phyloP scores from a whole-genome alignment of 1,284 basidiomycete genomes.

The Takashimella tepidaria region DNA sequence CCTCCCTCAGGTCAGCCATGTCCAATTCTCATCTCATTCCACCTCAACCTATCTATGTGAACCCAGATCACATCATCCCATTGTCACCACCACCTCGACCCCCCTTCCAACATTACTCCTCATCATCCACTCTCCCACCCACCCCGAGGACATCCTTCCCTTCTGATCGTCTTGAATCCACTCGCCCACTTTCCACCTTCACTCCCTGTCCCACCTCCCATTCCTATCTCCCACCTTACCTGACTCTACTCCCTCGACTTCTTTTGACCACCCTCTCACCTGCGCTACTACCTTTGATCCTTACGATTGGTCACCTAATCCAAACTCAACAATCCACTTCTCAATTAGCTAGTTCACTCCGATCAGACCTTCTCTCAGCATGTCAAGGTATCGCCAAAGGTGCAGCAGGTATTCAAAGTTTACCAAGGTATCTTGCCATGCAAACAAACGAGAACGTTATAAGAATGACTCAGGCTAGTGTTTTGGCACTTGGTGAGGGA shows the following conservation, averaged over 20 bases:
- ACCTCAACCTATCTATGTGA: slow-evolving; percentile 13
- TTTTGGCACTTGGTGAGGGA: slow-evolving; percentile 67
- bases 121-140: slow-evolving; percentile 24
- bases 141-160: slow-evolving; percentile 33
- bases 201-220: neutral
- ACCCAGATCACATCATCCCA: slow-evolving; percentile 30
- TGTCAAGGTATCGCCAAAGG: slow-evolving; percentile 78
- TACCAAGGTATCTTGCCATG: slow-evolving; percentile 80
- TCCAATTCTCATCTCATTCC: slow-evolving; percentile 11
- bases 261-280: slow-evolving; percentile 68
- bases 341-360: slow-evolving; percentile 65
- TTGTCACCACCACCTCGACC: slow-evolving; percentile 28
- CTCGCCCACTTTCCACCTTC: slow-evolving; percentile 3
- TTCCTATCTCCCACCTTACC: slow-evolving; percentile 64
- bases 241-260: slow-evolving; percentile 72
- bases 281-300: slow-evolving; percentile 71
- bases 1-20: too few relatives aligned
- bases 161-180: too few relatives aligned
- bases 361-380: slow-evolving; percentile 64
- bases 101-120: slow-evolving; percentile 29
- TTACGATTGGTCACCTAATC: slow-evolving; percentile 75
- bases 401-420: slow-evolving; percentile 70
- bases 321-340: slow-evolving; percentile 59
- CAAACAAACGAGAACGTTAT: slow-evolving; percentile 75
- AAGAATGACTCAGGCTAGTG: slow-evolving; percentile 68